These are phyloP conservation scores for Arthrobotrys musiformis DNA, from an alignment of 2,329 filamentous ascomycete genomes.

Conservation along the genomic window DNA sequence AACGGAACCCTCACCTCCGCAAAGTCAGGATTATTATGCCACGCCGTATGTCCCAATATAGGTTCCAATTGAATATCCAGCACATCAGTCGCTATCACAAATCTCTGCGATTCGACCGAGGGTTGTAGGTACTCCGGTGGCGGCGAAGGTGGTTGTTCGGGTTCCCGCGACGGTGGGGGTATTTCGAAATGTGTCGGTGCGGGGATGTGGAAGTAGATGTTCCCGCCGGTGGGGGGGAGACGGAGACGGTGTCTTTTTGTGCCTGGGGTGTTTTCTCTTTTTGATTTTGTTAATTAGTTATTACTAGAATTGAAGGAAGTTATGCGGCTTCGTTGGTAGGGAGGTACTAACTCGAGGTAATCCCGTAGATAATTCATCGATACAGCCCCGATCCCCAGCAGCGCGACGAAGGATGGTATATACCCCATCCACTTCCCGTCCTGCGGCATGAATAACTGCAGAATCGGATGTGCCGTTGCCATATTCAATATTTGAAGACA, in stretches of 20 bases:
- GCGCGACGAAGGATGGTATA: neutral
- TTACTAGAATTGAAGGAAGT: too few relatives aligned
- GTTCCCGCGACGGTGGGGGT: too few relatives aligned
- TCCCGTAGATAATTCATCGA: neutral
- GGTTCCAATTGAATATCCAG: neutral
- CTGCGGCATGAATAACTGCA: neutral
- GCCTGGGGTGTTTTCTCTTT: neutral
- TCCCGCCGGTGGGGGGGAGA: neutral
- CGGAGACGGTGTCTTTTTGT: neutral
- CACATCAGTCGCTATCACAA: neutral
- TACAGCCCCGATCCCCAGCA: neutral
- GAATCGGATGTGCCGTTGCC: too few relatives aligned
- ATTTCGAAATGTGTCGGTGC: too few relatives aligned
- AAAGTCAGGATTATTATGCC: neutral
- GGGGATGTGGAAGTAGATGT: neutral
- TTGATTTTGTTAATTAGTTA: too few relatives aligned
- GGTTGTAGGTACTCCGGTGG: neutral
- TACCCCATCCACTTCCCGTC: neutral
- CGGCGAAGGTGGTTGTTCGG: too few relatives aligned
- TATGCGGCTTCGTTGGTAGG: too few relatives aligned
- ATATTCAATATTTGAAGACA: too few relatives aligned
- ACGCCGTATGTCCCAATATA: neutral
- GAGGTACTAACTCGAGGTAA: conserved; percentile 3
- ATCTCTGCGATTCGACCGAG: conserved; percentile 2
- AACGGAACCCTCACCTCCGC: neutral